phyloP scores from a whole-genome alignment of 148 eudicot genomes.

The Amaranthus cruentus region DNA sequence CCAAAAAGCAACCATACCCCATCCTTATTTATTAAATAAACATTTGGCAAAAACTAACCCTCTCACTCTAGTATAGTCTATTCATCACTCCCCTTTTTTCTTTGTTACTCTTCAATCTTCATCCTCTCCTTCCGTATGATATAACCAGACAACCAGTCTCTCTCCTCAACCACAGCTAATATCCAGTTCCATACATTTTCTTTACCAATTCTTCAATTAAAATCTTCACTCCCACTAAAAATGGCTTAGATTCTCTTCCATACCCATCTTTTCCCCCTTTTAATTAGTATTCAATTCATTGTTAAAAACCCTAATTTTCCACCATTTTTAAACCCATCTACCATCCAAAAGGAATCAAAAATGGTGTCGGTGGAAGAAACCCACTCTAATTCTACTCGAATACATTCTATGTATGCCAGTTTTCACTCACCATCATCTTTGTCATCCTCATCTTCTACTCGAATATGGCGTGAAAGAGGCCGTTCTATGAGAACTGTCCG shows the following conservation, averaged over 20 bases:
- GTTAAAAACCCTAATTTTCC: not conserved
- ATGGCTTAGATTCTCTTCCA: conserved; percentile 1
- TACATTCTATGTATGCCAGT: conserved; percentile 32
- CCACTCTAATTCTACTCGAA: conserved; percentile 28
- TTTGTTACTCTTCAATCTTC: no score
- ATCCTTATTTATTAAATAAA: not conserved
- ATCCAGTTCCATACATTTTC: not conserved
- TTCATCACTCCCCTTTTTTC: no score
- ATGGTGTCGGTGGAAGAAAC: conserved; percentile 67
- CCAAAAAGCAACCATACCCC: not conserved
- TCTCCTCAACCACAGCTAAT: conserved; percentile 3
- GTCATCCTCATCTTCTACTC: conserved; percentile 21
- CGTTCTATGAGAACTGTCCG: no score
- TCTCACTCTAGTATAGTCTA: conserved; percentile 1
- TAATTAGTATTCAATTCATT: not conserved
- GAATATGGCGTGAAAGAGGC: no score
- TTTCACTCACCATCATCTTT: conserved; percentile 53
- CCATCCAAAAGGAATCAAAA: not conserved
- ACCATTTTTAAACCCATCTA: no score
- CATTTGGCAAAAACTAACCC: conserved; percentile 6
- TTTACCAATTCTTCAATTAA: not conserved
- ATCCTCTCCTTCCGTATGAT: not conserved
- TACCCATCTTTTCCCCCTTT: not conserved
- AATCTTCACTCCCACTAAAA: not conserved
- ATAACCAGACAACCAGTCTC: not conserved